Evolutionary conservation across 208 protist species (phyloP).

Genomic region (Leishmania guyanensis): DNA sequence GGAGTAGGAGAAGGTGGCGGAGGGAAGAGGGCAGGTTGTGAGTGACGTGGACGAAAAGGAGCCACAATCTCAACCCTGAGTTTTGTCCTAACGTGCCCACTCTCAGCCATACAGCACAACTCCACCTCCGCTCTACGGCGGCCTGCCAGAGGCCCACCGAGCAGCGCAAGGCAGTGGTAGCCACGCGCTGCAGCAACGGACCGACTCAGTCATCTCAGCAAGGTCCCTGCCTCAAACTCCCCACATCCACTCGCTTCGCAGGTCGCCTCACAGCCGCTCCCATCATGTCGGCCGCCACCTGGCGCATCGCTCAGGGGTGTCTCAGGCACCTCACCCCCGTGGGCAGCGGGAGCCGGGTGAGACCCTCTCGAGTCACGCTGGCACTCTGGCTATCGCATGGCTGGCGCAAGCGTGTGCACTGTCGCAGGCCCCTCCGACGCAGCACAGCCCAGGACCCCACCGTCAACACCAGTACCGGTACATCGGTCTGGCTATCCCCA

Average conservation of each 20-base stretch:
- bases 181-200: neutral
- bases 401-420: neutral
- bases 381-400: neutral
- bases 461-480: neutral
- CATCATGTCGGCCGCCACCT: too few relatives aligned
- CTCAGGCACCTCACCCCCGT: neutral
- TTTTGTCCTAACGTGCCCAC: neutral
- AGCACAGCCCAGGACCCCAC: neutral
- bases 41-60: neutral
- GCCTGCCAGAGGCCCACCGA: too few relatives aligned
- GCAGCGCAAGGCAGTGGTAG: neutral
- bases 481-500: neutral
- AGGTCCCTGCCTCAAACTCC: too few relatives aligned
- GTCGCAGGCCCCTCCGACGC: neutral
- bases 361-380: neutral
- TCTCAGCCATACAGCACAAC: neutral
- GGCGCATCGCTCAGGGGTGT: too few relatives aligned
- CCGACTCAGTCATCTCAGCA: neutral
- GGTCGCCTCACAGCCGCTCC: too few relatives aligned
- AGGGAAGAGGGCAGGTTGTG: neutral
- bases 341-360: too few relatives aligned
- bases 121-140: neutral
- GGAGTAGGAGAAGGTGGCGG: neutral
- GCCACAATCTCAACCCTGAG: neutral
- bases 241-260: too few relatives aligned